Base-by-base conservation (phyloP, 352 stramenopile genomes). In the Pythium utonaiense region DNA sequence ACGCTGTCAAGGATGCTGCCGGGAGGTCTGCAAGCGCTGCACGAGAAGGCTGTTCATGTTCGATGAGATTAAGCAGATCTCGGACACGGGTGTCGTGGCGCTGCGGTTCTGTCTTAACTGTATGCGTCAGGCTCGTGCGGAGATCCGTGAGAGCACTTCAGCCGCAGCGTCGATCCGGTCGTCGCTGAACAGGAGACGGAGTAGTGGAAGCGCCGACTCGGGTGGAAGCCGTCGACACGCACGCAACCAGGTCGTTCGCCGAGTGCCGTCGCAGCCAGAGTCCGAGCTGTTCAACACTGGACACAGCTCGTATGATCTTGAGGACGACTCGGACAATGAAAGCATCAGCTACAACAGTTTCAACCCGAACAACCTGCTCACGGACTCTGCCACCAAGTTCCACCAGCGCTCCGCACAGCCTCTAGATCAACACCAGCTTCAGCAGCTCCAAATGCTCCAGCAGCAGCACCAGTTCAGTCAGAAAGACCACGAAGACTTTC, bases 51-150 rank as follows among this genome's bases (percentile, higher is more conserved):
- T 75, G 24, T 57, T 48, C 10, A 67, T 75, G 34, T 64, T 70
- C 16, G 68, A 75, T 49, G 60, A 70, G 44, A 25, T 27, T 34
- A 75, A 75, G 57, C 30, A 65, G 47, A 49, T 57, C 17, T 69
- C 68, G 0, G 55, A 58, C 38, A 73, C 64, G 42, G 68, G 60
- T 31, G 60, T 72, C 14, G 30, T 64, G 33, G 25, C 53, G 22
- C 30, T 75, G 31, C 64, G 68, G 30, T 75, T 75, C 49, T 75
- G 68, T 40, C 17, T 75, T 16, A 73, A 70, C 53, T 75, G 68
- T 50, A 67, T 64, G 31, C 58, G 65, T 2, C 59, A 71, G 44
- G 67, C 67, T 14, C 63, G 67, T 13, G 36, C 21, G 27, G 66
- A 73, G 25, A 45, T 52, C 40, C 53, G 61, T 25, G 53, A 68